Base-by-base conservation (phyloP, 2,329 filamentous ascomycete genomes). In the Colletotrichum zoysiae region DNA sequence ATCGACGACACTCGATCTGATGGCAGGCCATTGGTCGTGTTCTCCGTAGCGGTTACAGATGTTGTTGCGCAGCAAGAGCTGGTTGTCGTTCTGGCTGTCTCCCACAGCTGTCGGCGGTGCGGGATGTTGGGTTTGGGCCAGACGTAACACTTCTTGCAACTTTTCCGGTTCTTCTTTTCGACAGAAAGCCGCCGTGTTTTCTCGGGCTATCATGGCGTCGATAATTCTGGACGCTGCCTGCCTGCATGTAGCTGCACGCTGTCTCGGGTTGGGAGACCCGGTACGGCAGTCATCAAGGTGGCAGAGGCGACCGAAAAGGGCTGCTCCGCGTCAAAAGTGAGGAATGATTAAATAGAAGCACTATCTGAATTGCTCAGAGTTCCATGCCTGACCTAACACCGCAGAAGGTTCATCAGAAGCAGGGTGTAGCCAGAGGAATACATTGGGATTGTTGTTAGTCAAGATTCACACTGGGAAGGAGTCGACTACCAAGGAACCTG, bases 261-360 rank as follows among this genome's bases (percentile, higher is more conserved):
- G 4, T 73, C 67, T 8, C 40, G 60, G 1, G 46, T 26, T 11
- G 57, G 56, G 23, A 65, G 55, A 4, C 60, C 56, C 3, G 61
- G 61, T 18, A 73, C 40, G 8, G 44, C 53, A 12, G 20, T 46
- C 53, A 56, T 61, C 9, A 65, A 57, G 11, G 16, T 58, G 30
- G 65, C 46, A 9, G 68, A 70, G 0, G 56, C 56, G 11, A 66
- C 62, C 20, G 66, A 72, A 50, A 70, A 70, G 8, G 70, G 48
- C 2, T 57, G 58, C n/a, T 70, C 70, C n/a, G 65, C 35, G 18
- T 72, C 70, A 35, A 70, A 72, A 2, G 66, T 61, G 18, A 72
- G 44, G 1, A 72, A 70, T 7, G 58, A 56, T 18, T 65, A 61
- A 70, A 1, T 0, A 1, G 0, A 4, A 11, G 30, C 1, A 18